Evolutionary conservation across 2,329 filamentous ascomycete species (phyloP), one percentile per base, ranked within the genome.

Genomic region (Chlorencoelia australis): DNA sequence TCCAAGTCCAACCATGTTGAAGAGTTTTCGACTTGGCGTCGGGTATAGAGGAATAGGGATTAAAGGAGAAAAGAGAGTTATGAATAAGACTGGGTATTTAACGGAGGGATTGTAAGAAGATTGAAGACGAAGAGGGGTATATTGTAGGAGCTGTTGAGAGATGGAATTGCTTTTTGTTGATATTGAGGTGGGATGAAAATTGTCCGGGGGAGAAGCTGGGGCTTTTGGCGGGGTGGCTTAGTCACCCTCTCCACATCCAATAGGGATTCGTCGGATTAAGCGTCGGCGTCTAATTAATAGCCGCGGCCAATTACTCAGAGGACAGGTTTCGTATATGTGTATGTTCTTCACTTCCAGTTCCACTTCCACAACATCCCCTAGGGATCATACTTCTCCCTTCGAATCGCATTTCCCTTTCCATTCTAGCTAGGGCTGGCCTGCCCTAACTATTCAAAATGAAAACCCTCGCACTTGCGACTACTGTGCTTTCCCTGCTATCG

Each of bases 1-100:
- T 56, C 74, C 73, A 43, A 78, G 51, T 53, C 72, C 71, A 49
- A 79, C 75, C 78, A 82, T 82, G 33, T 40, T 60, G 49, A 45
- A 35, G 24, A 36, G 30, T 39, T 38, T 46, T 37, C 29, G 8
- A 27, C 9, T 19, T 35, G 27, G 24, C 29, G 33, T 35, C 29
- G 33, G 15, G 16, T 20, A 25, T 28, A 34, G 15, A 28, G 15
- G 17, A 13, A 34, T 26, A 19, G 16, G 32, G 16, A 13, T 11
- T 8, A 25, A 17, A 21, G n/a, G 32, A 19, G 28, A 30, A 17
- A 11, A 24, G 8, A 26, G 11, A 3, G 19, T 26, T 26, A 33
- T 17, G 21, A 27, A 14, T 5, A n/a, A 4, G 9, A 10, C 16
- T 17, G 9, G 6, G 8, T 25, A 19, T 18, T 15, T 14, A 17